A percentile compares a stretch with the other conserved stretches of the same genome.
phyloP scores from a whole-genome alignment of 2,329 filamentous ascomycete genomes.

The Apiospora koreana region DNA sequence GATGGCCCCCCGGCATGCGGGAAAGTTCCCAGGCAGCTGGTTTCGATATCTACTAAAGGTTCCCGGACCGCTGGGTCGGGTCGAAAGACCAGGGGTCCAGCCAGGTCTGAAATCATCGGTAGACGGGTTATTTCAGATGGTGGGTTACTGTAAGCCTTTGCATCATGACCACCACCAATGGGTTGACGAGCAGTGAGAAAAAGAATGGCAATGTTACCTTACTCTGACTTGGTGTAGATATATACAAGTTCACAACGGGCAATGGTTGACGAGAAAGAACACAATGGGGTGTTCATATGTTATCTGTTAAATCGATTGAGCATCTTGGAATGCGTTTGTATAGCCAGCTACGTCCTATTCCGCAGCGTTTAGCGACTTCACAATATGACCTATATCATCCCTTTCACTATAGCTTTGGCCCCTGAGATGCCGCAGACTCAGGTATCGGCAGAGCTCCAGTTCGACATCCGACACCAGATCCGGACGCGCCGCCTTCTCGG shows the following conservation, averaged over 20 bases:
- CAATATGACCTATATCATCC: neutral
- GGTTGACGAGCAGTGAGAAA: neutral
- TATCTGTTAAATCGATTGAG: neutral
- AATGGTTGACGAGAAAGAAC: neutral
- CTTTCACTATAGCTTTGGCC: neutral
- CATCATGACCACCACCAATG: neutral
- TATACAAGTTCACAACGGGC: neutral
- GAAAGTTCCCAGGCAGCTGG: neutral
- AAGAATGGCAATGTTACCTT: neutral
- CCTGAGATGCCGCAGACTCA: conserved; percentile 7
- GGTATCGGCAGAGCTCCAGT: conserved; percentile 11
- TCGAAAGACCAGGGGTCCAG: neutral
- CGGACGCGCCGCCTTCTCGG: neutral
- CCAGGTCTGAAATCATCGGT: neutral
- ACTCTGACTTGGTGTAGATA: neutral
- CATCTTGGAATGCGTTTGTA: neutral
- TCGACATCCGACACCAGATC: conserved; percentile 16
- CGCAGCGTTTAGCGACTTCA: neutral
- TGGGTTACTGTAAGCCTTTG: neutral
- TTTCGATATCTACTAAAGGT: neutral
- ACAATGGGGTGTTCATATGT: neutral
- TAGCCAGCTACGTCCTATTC: neutral
- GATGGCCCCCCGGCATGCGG: neutral
- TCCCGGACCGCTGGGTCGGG: neutral
- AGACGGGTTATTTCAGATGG: neutral